Conservation (phyloP, 2,329 filamentous ascomycete genomes). For the Bipolaris cookei region DNA sequence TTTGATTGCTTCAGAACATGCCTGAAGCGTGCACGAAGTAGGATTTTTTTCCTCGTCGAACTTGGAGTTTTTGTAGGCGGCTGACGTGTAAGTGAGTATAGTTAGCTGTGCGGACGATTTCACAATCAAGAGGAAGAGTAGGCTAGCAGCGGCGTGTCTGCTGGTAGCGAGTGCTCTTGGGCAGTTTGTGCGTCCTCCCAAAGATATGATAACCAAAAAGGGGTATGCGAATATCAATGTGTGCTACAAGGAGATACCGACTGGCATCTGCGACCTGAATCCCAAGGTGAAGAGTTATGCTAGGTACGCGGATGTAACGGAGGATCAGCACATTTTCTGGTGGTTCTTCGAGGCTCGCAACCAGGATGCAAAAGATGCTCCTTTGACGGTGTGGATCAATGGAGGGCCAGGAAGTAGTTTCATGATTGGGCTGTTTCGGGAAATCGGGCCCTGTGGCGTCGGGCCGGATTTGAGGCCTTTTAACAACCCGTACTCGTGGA, state of each 20-base stretch:
- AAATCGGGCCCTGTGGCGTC: conserved; percentile 61
- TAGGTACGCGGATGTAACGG: conserved; percentile 61
- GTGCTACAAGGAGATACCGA: conserved; percentile 64
- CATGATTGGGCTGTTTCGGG: conserved; percentile 62
- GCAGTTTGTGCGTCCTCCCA: conserved; percentile 56
- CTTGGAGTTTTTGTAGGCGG: no score
- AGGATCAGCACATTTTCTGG: conserved; percentile 62
- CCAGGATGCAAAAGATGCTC: conserved; percentile 57
- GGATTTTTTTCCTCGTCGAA: no score
- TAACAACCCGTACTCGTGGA: conserved; percentile 69
- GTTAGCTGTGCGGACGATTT: no score
- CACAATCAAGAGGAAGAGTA: conserved; percentile 18
- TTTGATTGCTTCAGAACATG: no score
- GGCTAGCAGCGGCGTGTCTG: conserved; percentile 21
- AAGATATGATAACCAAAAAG: conserved; percentile 52
- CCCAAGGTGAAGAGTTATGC: conserved; percentile 63
- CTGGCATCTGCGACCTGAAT: conserved; percentile 64
- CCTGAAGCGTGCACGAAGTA: no score
- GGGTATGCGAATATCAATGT: conserved; percentile 59
- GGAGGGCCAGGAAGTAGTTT: conserved; percentile 65
- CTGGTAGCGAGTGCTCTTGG: conserved; percentile 29
- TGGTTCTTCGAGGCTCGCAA: conserved; percentile 63
- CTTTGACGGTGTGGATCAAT: conserved; percentile 65
- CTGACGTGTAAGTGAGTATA: no score
- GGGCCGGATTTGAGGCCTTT: conserved; percentile 55